Percentiles rank a stretch among this genome's conserved stretches.
Evolutionary conservation across 1,284 basidiomycete genomes (phyloP).

Genomic region (Leccinum huronense): DNA sequence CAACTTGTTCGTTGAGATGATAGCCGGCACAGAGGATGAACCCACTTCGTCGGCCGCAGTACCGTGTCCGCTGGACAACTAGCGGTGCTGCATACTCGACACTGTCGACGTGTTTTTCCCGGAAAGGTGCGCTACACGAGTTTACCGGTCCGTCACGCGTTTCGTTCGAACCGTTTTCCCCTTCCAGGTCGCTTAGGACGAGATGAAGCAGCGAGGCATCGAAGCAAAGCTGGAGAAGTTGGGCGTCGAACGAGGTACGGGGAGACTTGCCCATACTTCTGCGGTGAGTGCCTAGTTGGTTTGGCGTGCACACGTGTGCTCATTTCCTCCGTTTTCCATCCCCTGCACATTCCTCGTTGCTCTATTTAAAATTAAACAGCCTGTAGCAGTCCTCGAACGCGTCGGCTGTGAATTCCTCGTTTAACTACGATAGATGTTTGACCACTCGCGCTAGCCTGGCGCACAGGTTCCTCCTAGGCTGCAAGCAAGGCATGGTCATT

Average conservation of each 20-base stretch:
- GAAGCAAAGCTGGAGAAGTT: constrained; percentile 77
- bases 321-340: constrained; percentile 42
- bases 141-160: constrained; percentile 3
- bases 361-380: constrained; percentile 79
- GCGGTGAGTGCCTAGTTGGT: constrained; percentile 53
- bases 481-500: constrained; percentile 66
- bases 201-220: constrained; percentile 63
- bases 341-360: constrained; percentile 74
- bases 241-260: constrained; percentile 68
- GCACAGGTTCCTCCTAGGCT: constrained; percentile 42
- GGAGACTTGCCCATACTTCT: constrained; percentile 69
- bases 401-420: constrained; percentile 51
- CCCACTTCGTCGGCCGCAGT: constrained; percentile 48
- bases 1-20: constrained; percentile 62
- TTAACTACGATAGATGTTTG: constrained; percentile 61
- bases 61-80: constrained; percentile 61
- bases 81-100: constrained; percentile 53
- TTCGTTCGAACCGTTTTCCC: constrained; percentile 16
- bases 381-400: constrained; percentile 68
- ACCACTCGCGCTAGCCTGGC: constrained; percentile 53
- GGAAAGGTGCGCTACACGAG: constrained; percentile 54
- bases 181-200: constrained; percentile 65
- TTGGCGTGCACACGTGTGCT: constrained; percentile 12
- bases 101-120: constrained; percentile 80
- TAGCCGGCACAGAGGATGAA: constrained; percentile 43